A percentile compares a stretch with the other conserved stretches of the same genome.
Evolutionary conservation across 768 basidiomycete species (phyloP).

Genomic region (Tricholoma matsutake): DNA sequence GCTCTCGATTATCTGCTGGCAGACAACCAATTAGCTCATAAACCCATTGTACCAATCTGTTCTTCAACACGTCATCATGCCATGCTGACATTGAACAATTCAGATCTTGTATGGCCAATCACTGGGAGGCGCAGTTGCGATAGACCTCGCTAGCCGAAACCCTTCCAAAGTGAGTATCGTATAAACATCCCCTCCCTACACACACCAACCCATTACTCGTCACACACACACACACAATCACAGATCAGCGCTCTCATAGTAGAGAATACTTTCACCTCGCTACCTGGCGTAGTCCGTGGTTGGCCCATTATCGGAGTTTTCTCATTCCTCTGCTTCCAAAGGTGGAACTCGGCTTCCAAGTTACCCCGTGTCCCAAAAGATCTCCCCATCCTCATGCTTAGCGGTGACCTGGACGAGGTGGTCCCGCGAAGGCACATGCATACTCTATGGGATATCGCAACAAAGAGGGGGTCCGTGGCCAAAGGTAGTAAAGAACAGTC

Average conservation of each 20-base stretch:
- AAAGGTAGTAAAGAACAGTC: background rate
- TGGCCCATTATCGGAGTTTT: constrained; percentile 65
- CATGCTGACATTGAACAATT: background rate
- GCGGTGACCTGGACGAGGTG: constrained; percentile 58
- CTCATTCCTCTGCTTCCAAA: constrained; percentile 71
- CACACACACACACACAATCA: background rate
- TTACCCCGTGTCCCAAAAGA: constrained; percentile 50
- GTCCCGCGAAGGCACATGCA: constrained; percentile 65
- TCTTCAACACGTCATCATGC: background rate
- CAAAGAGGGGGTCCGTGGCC: constrained; percentile 31
- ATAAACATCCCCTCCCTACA: too few species aligned
- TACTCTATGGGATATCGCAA: constrained; percentile 51
- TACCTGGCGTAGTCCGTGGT: constrained; percentile 66
- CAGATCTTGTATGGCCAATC: constrained; percentile 73
- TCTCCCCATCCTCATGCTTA: constrained; percentile 72
- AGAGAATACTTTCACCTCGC: constrained; percentile 87
- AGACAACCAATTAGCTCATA: constrained; percentile 54
- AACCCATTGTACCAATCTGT: constrained; percentile 49
- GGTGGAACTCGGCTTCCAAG: constrained; percentile 72
- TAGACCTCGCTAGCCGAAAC: constrained; percentile 76
- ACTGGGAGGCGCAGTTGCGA: constrained; percentile 86
- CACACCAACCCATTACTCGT: background rate
- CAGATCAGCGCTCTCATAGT: constrained; percentile 72
- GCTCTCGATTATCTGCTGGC: constrained; percentile 63
- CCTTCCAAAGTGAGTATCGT: constrained; percentile 48